Base-by-base conservation (phyloP, 257 asterid species). In the Nyctanthes arbortristis region DNA sequence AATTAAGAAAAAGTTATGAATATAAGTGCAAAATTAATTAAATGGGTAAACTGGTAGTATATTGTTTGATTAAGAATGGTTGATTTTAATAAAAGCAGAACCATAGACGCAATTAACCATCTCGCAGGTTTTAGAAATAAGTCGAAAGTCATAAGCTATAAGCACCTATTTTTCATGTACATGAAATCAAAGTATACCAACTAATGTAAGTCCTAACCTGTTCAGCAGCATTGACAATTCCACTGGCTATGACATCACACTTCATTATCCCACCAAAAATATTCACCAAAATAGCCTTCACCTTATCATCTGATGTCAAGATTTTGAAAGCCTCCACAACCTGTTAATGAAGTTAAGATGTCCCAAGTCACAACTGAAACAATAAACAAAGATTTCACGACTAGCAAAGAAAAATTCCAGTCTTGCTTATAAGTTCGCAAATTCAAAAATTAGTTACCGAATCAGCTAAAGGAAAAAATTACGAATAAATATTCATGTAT, bases 231-330 rank as follows among this genome's bases (percentile, higher is more conserved):
- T 89, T 94, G 76, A 91, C 99, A 62, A 94, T 94, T 69, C 99
- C 99, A 73, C 97, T 86, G 72, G 99, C 97, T 71, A 94, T 94
- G 11, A 94, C 90, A 70, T 94, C 99, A 40, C 99, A 94, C 84
- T 94, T 91, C 99, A 94, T 94, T 55, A 94, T 94, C 78, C 99
- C 99, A 74, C 99, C 99, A 77, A 94, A 94, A 65, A 94, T 91
- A 88, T 94, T 91, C 77, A 94, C 99, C 67, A 94, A 84, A 69
- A 94, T 94, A 67, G 93, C 99, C 80, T 91, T 94, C 78, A 94
- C 99, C 81, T 91, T 94, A 52, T 94, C 95, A 74, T 94, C 99
- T 36, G 99, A 85, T 25, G 99, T 94, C 80, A 94, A 79, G 73
- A 94, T 94, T 79, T 91, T 94, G 69, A 94, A 94, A 70, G 97